A percentile compares a stretch with the other conserved stretches of the same genome.
Conservation (phyloP, 805 yeast genomes). For the Torulaspora delbrueckii region DNA sequence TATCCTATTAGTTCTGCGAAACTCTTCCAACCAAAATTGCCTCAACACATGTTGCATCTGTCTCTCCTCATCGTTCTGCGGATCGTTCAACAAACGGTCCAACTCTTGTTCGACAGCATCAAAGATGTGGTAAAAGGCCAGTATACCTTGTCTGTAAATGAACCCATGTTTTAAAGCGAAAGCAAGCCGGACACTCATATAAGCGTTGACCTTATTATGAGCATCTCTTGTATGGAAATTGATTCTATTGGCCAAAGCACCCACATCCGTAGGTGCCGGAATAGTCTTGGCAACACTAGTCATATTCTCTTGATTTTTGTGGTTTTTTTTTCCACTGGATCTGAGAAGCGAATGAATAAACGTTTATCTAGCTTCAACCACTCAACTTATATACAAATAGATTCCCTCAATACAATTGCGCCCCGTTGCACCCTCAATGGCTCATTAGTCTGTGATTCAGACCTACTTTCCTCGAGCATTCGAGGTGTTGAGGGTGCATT, state of each 20-base stretch:
- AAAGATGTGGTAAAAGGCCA: conserved; percentile 66
- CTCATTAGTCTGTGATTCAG: neutral
- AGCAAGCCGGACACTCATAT: conserved; percentile 65
- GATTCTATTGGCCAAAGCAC: conserved; percentile 80
- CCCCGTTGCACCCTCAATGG: conserved; percentile 1
- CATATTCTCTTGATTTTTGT: conserved; percentile 2
- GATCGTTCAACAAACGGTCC: conserved; percentile 42
- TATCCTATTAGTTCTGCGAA: conserved; percentile 55
- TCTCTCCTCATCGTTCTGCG: conserved; percentile 50
- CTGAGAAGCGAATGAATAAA: neutral
- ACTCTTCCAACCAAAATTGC: conserved; percentile 63
- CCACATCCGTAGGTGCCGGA: conserved; percentile 75
- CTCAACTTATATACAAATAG: neutral
- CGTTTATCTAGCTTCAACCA: neutral
- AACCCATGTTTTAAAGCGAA: conserved; percentile 70
- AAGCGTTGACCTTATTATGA: conserved; percentile 66
- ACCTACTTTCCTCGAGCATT: neutral
- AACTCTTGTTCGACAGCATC: conserved; percentile 51
- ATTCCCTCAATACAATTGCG: neutral
- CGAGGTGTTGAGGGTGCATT: conserved; percentile 1
- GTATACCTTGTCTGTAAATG: conserved; percentile 76
- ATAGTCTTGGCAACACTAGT: conserved; percentile 37
- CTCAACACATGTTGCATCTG: conserved; percentile 43
- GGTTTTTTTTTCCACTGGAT: neutral
- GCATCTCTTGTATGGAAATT: conserved; percentile 59